phyloP scores from a whole-genome alignment of 2,329 filamentous ascomycete species.

The Ophiostoma populinum region DNA sequence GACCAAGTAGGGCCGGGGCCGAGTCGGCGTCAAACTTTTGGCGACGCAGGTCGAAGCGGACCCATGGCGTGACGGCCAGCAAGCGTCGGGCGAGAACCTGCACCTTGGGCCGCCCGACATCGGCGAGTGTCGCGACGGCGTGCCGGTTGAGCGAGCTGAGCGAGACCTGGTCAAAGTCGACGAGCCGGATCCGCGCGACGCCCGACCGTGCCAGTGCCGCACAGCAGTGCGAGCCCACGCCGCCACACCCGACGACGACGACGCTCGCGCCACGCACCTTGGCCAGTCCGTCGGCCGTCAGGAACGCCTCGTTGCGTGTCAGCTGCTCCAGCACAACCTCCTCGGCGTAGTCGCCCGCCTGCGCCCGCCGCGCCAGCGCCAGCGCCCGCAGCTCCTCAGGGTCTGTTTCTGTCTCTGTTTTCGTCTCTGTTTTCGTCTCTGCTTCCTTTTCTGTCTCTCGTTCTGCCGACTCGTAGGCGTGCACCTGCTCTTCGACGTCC shows the following conservation, averaged over 20 bases:
- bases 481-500: conserved; percentile 28
- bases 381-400: conserved; percentile 45
- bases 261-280: conserved; percentile 72
- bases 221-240: conserved; percentile 83
- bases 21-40: conserved; percentile 60
- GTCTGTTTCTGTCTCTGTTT: conserved; percentile 38
- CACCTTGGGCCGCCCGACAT: conserved; percentile 88
- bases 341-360: conserved; percentile 47
- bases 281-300: conserved; percentile 62
- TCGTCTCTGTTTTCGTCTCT: conserved; percentile 13
- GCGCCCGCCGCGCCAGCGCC: conserved; percentile 39
- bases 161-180: conserved; percentile 97
- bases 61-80: conserved; percentile 82
- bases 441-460: conserved; percentile 12
- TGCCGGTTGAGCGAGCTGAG: conserved; percentile 91
- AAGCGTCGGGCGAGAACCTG: conserved; percentile 63
- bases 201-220: conserved; percentile 78
- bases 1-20: conserved; percentile 48
- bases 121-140: conserved; percentile 80
- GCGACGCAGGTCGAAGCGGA: conserved; percentile 68
- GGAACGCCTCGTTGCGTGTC: conserved; percentile 80
- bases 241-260: conserved; percentile 81
- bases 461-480: conserved; percentile 15
- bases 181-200: conserved; percentile 68
- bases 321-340: conserved; percentile 90